Percentiles rank a stretch among this genome's conserved stretches.
Evolutionary conservation across 192 early-diverging fungal genomes (phyloP).

Genomic region (Ramicandelaber brevisporus): DNA sequence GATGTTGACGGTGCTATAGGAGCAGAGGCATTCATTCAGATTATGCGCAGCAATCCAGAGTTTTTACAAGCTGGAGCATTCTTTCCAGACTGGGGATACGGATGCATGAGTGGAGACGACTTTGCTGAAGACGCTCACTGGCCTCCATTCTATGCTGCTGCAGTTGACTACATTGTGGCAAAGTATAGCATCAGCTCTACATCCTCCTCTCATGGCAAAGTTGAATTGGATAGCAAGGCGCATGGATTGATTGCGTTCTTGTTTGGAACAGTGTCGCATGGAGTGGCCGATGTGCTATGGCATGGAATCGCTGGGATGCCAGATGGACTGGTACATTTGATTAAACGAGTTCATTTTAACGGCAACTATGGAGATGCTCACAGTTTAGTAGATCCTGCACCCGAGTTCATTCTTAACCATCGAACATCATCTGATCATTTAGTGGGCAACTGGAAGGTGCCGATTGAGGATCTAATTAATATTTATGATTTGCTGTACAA

Average conservation of each 20-base stretch:
- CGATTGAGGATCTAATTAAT: conserved; percentile 9
- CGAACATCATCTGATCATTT: too few relatives aligned
- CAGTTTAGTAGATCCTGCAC: conserved; percentile 15
- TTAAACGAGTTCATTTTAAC: conserved; percentile 14
- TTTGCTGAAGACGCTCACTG: conserved; percentile 17
- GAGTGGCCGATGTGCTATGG: conserved; percentile 19
- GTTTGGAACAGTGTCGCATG: conserved; percentile 16
- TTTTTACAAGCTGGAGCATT: conserved; percentile 12
- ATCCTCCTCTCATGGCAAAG: background rate
- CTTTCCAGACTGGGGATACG: conserved; percentile 23
- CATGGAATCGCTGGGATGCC: conserved; percentile 13
- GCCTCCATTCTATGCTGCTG: conserved; percentile 15
- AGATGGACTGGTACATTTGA: conserved; percentile 12
- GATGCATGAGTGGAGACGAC: conserved; percentile 16
- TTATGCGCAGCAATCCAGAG: conserved; percentile 8
- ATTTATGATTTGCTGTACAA: conserved; percentile 9
- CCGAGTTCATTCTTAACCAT: too few relatives aligned
- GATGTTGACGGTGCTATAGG: conserved; percentile 13
- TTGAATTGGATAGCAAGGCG: background rate
- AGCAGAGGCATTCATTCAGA: too few relatives aligned
- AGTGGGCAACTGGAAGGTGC: conserved; percentile 12
- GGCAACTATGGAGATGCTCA: conserved; percentile 12
- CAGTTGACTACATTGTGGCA: conserved; percentile 3
- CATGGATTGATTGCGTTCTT: conserved; percentile 13
- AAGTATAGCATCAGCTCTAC: conserved; percentile 2